Evolutionary conservation across 2,329 filamentous ascomycete genomes (phyloP).

Genomic region (Nemania serpens): DNA sequence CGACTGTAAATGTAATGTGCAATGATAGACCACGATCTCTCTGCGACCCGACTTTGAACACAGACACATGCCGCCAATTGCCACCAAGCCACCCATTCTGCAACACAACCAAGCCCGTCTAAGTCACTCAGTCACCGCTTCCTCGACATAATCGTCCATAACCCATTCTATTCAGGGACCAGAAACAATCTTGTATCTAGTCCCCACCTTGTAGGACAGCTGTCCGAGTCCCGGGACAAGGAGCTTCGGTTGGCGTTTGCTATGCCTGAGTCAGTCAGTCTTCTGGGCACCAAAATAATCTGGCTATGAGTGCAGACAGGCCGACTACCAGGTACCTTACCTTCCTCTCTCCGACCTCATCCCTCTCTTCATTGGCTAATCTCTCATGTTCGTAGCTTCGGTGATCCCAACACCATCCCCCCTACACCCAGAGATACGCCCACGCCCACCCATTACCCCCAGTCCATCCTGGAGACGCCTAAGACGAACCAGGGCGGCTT

Average conservation of each 20-base stretch:
- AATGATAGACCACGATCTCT: conserved; percentile 26
- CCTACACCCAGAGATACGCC: conserved; percentile 64
- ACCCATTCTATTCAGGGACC: too few species aligned
- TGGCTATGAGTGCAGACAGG: conserved; percentile 69
- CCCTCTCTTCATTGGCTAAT: conserved; percentile 30
- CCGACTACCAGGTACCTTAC: conserved; percentile 56
- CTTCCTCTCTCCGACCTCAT: neutral
- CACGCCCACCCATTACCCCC: conserved; percentile 57
- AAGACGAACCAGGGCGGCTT: conserved; percentile 53
- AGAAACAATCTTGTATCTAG: neutral
- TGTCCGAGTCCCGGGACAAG: conserved; percentile 13
- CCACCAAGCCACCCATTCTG: neutral
- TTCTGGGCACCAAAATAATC: conserved; percentile 28
- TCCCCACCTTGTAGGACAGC: conserved; percentile 17
- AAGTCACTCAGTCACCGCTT: conserved; percentile 14
- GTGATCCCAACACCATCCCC: conserved; percentile 65
- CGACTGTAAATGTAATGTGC: conserved; percentile 29
- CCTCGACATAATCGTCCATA: conserved; percentile 1
- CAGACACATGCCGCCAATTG: neutral
- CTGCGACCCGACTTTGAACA: neutral
- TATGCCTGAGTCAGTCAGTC: conserved; percentile 26
- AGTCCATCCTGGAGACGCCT: conserved; percentile 62
- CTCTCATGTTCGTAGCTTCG: conserved; percentile 55
- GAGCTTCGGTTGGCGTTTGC: conserved; percentile 20
- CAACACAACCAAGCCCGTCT: conserved; percentile 3